Base-by-base conservation (phyloP, 805 yeast species). In the Nakazawaea populi region DNA sequence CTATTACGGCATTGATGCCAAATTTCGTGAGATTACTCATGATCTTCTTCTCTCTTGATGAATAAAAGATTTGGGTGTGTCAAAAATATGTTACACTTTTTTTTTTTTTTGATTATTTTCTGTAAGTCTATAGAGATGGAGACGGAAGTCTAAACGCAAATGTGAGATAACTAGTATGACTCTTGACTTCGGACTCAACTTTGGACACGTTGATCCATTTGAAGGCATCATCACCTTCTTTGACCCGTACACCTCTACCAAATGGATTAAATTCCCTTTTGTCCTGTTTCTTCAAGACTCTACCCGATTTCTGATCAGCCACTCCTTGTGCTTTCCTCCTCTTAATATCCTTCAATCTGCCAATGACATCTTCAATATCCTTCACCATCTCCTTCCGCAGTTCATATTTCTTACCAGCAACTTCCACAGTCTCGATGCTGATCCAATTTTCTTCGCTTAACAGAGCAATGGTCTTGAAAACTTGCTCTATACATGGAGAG, bases 401-500 rank as follows among this genome's bases (percentile, higher is more conserved):
- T 65, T 91, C 98, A 87, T 89, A 92, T 57, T 87, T 79, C 58
- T 78, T 81, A 6, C 91, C 89, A 41, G 86, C 84, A 46, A 90
- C 83, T 63, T 92, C 98, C 3, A 92, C 95, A 91, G 89, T 87
- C 67, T 94, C 96, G 27, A 94, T 82, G 14, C 80, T 76, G 5
- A 79, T 75, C 96, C 97, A 94, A 1, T 96, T 96, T 42, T 83
- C 65, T 35, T 72, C 76, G 57, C 85, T 83, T 52, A 94, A 70
- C 0, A 87, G 85, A 56, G 80, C 85, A 10, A 92, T 82, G 0
- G 98, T 88, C 63, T 87, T 85, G 52, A 85, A 85, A 4, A 94
- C 99, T 70, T 94, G 99, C 68, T 94, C 99, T 45, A 94, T 87
- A 67, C 99, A 94, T 8, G 99, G 99, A 39, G 96, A 88, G 63